phyloP scores from a whole-genome alignment of 352 stramenopile species.

The Globisporangium yorkense region DNA sequence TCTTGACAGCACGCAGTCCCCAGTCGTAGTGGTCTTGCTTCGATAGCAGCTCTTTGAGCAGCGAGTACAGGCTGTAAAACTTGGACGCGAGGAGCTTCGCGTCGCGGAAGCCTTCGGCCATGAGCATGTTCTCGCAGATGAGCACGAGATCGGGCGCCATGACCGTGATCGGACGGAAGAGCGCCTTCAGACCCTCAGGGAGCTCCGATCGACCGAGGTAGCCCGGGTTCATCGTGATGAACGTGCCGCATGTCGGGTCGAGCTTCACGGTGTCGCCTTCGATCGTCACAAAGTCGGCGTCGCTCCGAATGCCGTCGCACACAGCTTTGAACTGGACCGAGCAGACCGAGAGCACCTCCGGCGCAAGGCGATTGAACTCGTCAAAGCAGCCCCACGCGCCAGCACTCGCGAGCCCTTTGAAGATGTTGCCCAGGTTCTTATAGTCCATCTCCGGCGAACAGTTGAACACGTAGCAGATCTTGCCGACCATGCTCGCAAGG shows the following conservation, averaged over 20 bases:
- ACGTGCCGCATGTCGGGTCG: conserved; percentile 88
- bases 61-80: conserved; percentile 93
- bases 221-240: conserved; percentile 97
- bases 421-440: conserved; percentile 94
- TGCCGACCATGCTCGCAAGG: conserved; percentile 89
- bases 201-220: conserved; percentile 93
- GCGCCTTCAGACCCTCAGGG: conserved; percentile 91
- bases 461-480: conserved; percentile 94
- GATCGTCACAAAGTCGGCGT: conserved; percentile 82
- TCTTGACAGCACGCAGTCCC: conserved; percentile 93
- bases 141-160: conserved; percentile 95
- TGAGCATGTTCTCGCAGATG: conserved; percentile 97
- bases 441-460: conserved; percentile 96
- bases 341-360: conserved; percentile 90
- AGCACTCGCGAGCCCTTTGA: conserved; percentile 91
- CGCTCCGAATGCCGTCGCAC: conserved; percentile 90
- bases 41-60: conserved; percentile 90
- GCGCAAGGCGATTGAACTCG: conserved; percentile 93
- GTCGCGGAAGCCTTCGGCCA: conserved; percentile 93
- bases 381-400: conserved; percentile 96
- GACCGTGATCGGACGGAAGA: conserved; percentile 95
- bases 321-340: conserved; percentile 94
- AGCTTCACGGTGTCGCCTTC: conserved; percentile 89
- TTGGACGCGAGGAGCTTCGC: conserved; percentile 92
- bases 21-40: conserved; percentile 97